Evolutionary conservation across 1,284 basidiomycete species (phyloP).

Genomic region (Naganishia sp.): DNA sequence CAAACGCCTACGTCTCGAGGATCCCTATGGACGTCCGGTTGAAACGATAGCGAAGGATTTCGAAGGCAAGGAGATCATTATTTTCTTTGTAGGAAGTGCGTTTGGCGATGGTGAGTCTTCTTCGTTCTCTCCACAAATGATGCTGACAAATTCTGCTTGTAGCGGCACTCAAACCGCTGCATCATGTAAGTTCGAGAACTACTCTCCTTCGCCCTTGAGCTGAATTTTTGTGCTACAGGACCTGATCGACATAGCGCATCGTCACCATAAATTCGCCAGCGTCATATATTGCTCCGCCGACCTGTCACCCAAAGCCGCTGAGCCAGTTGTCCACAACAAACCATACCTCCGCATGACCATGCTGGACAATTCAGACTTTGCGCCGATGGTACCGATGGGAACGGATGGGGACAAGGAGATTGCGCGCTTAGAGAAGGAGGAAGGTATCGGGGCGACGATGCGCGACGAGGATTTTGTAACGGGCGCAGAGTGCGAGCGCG

Average conservation of each 20-base stretch:
- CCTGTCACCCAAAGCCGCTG: slow-evolving; percentile 39
- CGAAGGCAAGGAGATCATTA: slow-evolving; percentile 46
- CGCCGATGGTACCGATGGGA: slow-evolving; percentile 40
- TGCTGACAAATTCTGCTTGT: slow-evolving; percentile 34
- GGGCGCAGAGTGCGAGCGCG: slow-evolving; percentile 50
- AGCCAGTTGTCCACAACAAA: slow-evolving; percentile 42
- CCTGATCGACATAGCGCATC: slow-evolving; percentile 41
- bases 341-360: slow-evolving; percentile 53
- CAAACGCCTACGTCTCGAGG: slow-evolving; percentile 48
- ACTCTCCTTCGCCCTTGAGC: background rate
- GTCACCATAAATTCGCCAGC: slow-evolving; percentile 38
- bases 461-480: slow-evolving; percentile 54
- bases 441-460: slow-evolving; percentile 47
- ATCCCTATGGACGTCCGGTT: slow-evolving; percentile 46
- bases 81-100: slow-evolving; percentile 52
- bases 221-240: slow-evolving; percentile 35
- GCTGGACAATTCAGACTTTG: slow-evolving; percentile 54
- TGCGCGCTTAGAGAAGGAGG: slow-evolving; percentile 34
- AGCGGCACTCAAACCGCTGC: slow-evolving; percentile 8
- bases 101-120: slow-evolving; percentile 43
- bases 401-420: slow-evolving; percentile 36
- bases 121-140: slow-evolving; percentile 26
- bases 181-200: slow-evolving; percentile 1
- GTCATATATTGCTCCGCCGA: slow-evolving; percentile 54
- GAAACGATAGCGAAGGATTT: slow-evolving; percentile 47